Evolutionary conservation across 1,139 yeast genomes (phyloP).

Genomic region (Sugiyamaella xylanicola): DNA sequence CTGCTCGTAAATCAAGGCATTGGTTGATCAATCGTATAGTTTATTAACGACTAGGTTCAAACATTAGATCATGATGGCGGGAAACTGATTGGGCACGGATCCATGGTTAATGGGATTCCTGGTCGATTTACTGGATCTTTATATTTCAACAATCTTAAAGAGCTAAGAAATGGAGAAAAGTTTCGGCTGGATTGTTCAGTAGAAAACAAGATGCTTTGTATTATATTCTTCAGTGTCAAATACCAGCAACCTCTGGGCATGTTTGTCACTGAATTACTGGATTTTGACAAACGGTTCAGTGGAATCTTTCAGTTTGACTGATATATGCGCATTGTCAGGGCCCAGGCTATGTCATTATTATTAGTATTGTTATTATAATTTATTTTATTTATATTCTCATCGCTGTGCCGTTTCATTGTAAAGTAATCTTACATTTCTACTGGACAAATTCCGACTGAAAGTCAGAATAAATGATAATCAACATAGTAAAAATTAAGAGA

Average conservation of each 20-base stretch:
- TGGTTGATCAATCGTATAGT: too few relatives aligned
- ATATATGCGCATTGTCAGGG: too few relatives aligned
- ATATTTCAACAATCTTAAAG: constrained; percentile 34
- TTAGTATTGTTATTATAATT: too few relatives aligned
- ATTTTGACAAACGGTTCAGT: constrained; percentile 23
- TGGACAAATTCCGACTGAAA: too few relatives aligned
- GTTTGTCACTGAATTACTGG: constrained; percentile 24
- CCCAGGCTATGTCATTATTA: too few relatives aligned
- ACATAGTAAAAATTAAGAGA: too few relatives aligned
- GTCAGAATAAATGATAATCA: too few relatives aligned
- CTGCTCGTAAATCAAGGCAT: neutral
- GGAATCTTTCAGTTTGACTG: constrained; percentile 29
- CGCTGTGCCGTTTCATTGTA: too few relatives aligned
- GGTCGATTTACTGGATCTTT: constrained; percentile 35
- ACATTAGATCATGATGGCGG: constrained; percentile 64
- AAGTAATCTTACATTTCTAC: too few relatives aligned
- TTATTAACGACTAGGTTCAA: constrained; percentile 41
- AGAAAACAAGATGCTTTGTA: constrained; percentile 23
- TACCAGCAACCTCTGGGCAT: constrained; percentile 22
- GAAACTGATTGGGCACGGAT: constrained; percentile 34
- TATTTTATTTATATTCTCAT: neutral
- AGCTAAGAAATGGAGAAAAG: constrained; percentile 30
- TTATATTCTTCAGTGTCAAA: constrained; percentile 13
- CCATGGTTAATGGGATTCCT: constrained; percentile 32
- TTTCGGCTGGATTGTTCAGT: constrained; percentile 32